These are phyloP conservation scores for Carex cristatella DNA, from an alignment of 176 grass and related monocot species.

Conservation along the genomic window DNA sequence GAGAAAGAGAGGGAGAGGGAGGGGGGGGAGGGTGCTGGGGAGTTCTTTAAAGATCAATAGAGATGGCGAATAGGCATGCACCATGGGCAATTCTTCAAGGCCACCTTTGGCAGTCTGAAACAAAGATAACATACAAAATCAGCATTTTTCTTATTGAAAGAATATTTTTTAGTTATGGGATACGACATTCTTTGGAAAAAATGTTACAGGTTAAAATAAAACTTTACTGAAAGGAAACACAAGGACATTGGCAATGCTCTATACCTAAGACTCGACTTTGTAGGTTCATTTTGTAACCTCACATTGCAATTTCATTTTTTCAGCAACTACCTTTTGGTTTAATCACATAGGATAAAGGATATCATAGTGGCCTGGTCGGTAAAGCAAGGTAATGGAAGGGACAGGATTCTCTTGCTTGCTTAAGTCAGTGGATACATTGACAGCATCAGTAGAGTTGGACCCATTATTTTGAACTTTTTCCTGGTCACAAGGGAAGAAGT, in stretches of 20 bases:
- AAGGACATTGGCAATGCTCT: neutral
- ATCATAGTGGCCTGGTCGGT: conserved; percentile 93
- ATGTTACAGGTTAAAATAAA: neutral
- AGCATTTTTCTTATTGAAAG: neutral
- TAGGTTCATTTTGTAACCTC: neutral
- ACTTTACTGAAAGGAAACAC: neutral
- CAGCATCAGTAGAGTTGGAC: neutral
- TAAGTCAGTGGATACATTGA: conserved; percentile 8
- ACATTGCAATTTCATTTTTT: neutral
- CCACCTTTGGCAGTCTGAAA: conserved; percentile 49
- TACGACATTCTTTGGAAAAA: neutral
- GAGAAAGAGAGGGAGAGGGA: neutral
- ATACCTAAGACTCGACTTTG: neutral
- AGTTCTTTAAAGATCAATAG: conserved; percentile 1
- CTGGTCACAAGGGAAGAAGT: conserved; percentile 52
- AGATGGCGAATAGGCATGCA: conserved; percentile 26
- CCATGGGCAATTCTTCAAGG: conserved; percentile 38
- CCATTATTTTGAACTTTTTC: neutral
- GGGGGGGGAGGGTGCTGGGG: too few species aligned
- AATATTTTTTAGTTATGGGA: neutral
- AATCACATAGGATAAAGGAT: conserved; percentile 82
- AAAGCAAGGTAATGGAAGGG: conserved; percentile 75
- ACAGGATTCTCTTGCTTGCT: conserved; percentile 10
- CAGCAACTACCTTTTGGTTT: neutral
- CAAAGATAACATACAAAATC: conserved; percentile 28